Percentiles rank a stretch among this genome's conserved stretches.
phyloP scores from a whole-genome alignment of 352 stramenopile genomes.

The Phytophthora cactorum region DNA sequence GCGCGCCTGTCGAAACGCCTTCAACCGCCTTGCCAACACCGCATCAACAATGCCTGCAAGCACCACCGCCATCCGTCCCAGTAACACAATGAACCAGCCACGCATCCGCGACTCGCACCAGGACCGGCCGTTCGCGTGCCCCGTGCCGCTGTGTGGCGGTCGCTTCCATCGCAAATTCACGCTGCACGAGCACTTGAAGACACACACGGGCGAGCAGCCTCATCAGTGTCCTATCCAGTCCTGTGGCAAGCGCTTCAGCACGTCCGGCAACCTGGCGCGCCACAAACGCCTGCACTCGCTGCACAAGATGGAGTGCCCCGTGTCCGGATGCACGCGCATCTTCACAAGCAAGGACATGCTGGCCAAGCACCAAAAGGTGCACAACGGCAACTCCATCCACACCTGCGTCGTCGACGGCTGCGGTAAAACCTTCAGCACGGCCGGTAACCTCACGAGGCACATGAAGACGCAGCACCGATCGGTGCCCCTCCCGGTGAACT shows the following conservation, averaged over 20 bases:
- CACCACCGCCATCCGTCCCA: constrained; percentile 16
- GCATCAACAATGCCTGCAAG: constrained; percentile 23
- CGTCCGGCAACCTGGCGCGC: constrained; percentile 61
- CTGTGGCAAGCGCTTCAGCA: constrained; percentile 65
- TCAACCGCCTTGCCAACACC: background rate
- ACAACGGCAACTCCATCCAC: constrained; percentile 60
- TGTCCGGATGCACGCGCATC: constrained; percentile 51
- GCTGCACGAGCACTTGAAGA: constrained; percentile 79
- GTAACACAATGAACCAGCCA: constrained; percentile 16
- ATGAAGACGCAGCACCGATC: constrained; percentile 66
- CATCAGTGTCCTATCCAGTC: constrained; percentile 58
- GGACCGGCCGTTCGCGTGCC: constrained; percentile 41
- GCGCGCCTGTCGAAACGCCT: constrained; percentile 2
- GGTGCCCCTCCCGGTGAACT: constrained; percentile 19
- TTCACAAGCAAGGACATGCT: constrained; percentile 71
- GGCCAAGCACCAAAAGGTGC: constrained; percentile 60
- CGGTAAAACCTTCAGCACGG: constrained; percentile 67
- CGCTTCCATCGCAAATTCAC: constrained; percentile 76
- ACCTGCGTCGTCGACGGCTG: constrained; percentile 56
- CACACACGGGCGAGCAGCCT: constrained; percentile 77
- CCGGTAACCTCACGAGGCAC: constrained; percentile 66
- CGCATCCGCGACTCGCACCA: constrained; percentile 35
- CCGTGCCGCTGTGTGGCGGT: constrained; percentile 40
- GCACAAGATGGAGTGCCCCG: constrained; percentile 64
- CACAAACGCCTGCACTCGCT: constrained; percentile 73